A percentile compares a stretch with the other conserved stretches of the same genome.
Evolutionary conservation across 2,329 filamentous ascomycete genomes (phyloP).

Genomic region (Colletotrichum paranaense): DNA sequence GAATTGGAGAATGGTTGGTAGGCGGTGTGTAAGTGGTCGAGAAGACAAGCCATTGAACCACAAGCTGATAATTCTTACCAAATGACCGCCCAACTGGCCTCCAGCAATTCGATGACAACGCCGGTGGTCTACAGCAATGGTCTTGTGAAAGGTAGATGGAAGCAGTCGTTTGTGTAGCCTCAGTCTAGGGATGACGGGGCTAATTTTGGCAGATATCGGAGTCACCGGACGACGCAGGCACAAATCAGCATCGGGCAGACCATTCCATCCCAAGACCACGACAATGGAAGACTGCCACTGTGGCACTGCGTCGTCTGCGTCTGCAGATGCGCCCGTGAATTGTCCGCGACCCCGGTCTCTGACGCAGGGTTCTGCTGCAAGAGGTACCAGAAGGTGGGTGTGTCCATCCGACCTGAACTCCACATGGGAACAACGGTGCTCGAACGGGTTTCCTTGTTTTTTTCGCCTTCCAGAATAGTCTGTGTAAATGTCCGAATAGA

Average conservation of each 20-base stretch:
- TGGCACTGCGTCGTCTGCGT: not conserved
- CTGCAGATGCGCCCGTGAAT: not conserved
- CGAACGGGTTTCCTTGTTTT: not conserved
- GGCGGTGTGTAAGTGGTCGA: constrained; percentile 5
- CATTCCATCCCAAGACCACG: not conserved
- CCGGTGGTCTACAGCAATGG: not conserved
- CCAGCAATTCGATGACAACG: not conserved
- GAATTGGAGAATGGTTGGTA: too few relatives aligned
- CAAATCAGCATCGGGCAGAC: not conserved
- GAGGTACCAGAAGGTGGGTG: not conserved
- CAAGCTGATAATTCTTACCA: not conserved
- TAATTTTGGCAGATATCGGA: not conserved
- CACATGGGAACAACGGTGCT: not conserved
- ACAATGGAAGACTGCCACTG: not conserved
- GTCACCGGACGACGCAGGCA: constrained; percentile 15
- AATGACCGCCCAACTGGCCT: not conserved
- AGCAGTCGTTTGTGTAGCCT: not conserved
- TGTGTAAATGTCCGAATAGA: not conserved
- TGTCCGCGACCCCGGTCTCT: not conserved
- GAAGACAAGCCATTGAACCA: not conserved
- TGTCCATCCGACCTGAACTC: constrained; percentile 2
- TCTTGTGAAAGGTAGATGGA: not conserved
- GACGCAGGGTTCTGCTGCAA: not conserved
- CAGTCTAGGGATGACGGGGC: not conserved
- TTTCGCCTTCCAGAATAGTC: not conserved